A percentile compares a stretch with the other conserved stretches of the same genome.
Conservation (phyloP, 257 asterid genomes). For the Petunia secreta region DNA sequence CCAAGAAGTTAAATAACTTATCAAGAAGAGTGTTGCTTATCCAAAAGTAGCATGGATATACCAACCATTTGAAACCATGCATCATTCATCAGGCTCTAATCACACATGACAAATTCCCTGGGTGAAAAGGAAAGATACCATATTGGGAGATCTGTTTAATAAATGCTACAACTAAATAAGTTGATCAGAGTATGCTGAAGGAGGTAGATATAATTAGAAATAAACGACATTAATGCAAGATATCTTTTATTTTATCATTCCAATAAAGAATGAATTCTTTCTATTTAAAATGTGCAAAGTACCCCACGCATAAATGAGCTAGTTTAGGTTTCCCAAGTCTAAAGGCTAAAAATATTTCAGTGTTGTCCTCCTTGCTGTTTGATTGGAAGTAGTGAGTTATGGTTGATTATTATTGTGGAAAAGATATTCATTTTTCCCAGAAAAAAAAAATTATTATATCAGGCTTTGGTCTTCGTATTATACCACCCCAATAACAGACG, state of each 20-base stretch:
- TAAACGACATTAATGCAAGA: background rate
- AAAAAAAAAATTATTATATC: background rate
- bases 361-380: constrained; percentile 11
- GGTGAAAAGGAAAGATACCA: background rate
- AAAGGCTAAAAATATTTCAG: background rate
- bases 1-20: background rate
- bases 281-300: background rate
- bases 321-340: background rate
- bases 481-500: background rate
- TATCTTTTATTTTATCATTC: background rate
- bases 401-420: background rate
- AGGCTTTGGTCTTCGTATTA: background rate
- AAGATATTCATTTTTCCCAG: background rate
- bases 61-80: constrained; percentile 5
- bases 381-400: constrained; percentile 9
- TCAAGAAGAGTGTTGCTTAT: background rate
- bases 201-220: constrained; percentile 4
- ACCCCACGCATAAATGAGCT: background rate
- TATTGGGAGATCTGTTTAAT: background rate
- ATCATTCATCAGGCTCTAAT: constrained; percentile 1
- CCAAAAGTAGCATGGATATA: background rate
- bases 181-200: background rate
- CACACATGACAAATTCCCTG: background rate
- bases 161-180: constrained; percentile 3
- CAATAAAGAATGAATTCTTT: background rate